Evolutionary conservation across 768 basidiomycete species (phyloP).

Genomic region (Termitomyces bulborhizus): DNA sequence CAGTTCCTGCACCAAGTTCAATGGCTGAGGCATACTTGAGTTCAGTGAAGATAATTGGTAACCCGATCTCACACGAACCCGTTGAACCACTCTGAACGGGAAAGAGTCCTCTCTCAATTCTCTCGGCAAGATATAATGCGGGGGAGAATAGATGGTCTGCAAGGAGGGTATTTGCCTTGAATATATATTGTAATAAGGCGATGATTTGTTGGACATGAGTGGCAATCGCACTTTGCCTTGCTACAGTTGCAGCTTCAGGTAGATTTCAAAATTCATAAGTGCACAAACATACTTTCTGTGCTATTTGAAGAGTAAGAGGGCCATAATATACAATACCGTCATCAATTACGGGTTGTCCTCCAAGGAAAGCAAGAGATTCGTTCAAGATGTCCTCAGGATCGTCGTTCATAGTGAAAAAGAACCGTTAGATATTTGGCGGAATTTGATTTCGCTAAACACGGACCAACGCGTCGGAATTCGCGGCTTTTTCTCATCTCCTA

Average conservation of each 20-base stretch:
- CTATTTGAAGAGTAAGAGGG: conserved; percentile 44
- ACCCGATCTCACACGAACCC: conserved; percentile 23
- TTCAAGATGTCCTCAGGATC: conserved; percentile 44
- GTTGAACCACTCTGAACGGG: conserved; percentile 29
- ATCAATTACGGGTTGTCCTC: conserved; percentile 35
- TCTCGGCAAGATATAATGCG: conserved; percentile 57
- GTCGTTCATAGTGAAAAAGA: conserved; percentile 7
- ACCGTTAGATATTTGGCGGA: not conserved
- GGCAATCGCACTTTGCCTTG: conserved; percentile 49
- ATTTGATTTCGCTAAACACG: conserved; percentile 21
- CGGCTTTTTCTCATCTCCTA: not conserved
- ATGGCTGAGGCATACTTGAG: conserved; percentile 35
- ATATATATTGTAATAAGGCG: conserved; percentile 7
- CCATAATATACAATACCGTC: conserved; percentile 46
- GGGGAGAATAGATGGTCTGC: conserved; percentile 75
- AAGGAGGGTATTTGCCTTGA: conserved; percentile 61
- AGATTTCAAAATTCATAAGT: not conserved
- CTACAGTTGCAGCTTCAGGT: conserved; percentile 21
- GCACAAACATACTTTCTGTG: conserved; percentile 44
- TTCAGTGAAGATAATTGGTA: not conserved
- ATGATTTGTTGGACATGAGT: conserved; percentile 1
- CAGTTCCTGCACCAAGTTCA: conserved; percentile 69
- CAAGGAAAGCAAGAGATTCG: conserved; percentile 48
- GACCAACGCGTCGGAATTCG: conserved; percentile 24
- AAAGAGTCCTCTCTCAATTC: conserved; percentile 52